These are phyloP conservation scores for Fusarium robinianum DNA, from an alignment of 2,329 filamentous ascomycete species.

Conservation along the genomic window DNA sequence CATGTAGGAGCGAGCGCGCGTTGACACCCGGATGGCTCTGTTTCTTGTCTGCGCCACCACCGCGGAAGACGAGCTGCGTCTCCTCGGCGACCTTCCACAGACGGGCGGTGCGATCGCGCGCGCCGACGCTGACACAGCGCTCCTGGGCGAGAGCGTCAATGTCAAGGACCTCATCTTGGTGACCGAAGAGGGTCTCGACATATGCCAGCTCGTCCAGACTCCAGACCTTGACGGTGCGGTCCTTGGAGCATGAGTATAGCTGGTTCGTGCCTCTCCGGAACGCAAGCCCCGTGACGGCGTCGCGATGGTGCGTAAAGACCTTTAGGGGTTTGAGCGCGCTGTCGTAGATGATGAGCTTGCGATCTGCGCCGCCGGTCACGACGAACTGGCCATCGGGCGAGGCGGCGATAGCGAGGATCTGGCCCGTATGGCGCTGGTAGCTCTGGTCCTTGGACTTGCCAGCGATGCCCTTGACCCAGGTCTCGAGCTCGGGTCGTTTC, in stretches of 20 bases:
- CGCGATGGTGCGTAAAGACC: constrained; percentile 89
- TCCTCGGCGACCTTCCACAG: constrained; percentile 97
- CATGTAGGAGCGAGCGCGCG: constrained; percentile 60
- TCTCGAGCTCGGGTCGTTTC: constrained; percentile 65
- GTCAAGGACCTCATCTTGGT: constrained; percentile 88
- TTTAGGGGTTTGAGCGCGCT: constrained; percentile 78
- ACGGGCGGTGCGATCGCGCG: constrained; percentile 86
- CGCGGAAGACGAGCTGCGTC: constrained; percentile 91
- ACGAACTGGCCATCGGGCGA: constrained; percentile 90
- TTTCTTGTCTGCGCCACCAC: constrained; percentile 70
- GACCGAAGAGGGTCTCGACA: constrained; percentile 92
- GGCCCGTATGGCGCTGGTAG: constrained; percentile 77
- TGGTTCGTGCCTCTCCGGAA: constrained; percentile 91
- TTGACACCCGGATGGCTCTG: constrained; percentile 46
- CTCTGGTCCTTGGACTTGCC: constrained; percentile 64
- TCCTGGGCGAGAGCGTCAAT: constrained; percentile 84
- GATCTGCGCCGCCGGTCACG: constrained; percentile 85
- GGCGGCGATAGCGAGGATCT: constrained; percentile 82
- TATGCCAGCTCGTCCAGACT: constrained; percentile 90
- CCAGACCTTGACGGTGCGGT: constrained; percentile 96
- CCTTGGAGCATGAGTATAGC: constrained; percentile 86
- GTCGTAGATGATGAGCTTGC: constrained; percentile 85
- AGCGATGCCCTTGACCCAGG: constrained; percentile 64
- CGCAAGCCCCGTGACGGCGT: constrained; percentile 79
- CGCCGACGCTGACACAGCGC: constrained; percentile 87